Percentiles rank a stretch among this genome's conserved stretches.
Evolutionary conservation across 129 eudicot species (phyloP).

Genomic region (Apium graveolens): DNA sequence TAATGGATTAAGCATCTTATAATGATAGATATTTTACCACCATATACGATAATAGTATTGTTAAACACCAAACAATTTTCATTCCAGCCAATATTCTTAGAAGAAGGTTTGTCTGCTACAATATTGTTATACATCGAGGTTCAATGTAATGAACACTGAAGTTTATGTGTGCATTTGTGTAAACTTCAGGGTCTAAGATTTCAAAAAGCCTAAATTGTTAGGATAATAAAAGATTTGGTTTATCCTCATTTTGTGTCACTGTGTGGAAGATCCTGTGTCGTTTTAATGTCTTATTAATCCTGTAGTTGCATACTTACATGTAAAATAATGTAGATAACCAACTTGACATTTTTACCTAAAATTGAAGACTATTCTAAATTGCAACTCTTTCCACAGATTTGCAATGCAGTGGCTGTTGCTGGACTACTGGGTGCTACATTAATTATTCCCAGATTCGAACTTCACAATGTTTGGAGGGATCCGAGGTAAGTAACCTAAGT

Average conservation of each 20-base stretch:
- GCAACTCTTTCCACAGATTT: conserved; percentile 41
- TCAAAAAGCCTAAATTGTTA: background rate
- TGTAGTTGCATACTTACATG: background rate
- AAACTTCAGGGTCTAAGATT: background rate
- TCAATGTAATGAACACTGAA: background rate
- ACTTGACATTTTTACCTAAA: background rate
- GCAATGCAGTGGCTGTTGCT: conserved; percentile 96
- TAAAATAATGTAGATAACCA: background rate
- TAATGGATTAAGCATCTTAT: background rate
- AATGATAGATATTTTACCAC: background rate
- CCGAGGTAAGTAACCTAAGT: conserved; percentile 44
- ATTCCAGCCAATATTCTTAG: background rate
- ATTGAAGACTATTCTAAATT: background rate
- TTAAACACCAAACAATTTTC: background rate
- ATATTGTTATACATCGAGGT: background rate
- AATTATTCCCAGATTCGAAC: conserved; percentile 66
- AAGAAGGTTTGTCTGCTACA: background rate
- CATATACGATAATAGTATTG: background rate
- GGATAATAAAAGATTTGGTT: background rate
- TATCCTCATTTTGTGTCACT: background rate
- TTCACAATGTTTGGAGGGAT: conserved; percentile 88
- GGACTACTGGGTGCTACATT: conserved; percentile 75
- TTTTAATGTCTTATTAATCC: background rate
- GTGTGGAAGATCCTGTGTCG: background rate
- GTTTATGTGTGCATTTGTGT: background rate